Percentiles rank a stretch among this genome's conserved stretches.
Conservation (phyloP, 2,329 filamentous ascomycete species). For the Diaporthe sp. region DNA sequence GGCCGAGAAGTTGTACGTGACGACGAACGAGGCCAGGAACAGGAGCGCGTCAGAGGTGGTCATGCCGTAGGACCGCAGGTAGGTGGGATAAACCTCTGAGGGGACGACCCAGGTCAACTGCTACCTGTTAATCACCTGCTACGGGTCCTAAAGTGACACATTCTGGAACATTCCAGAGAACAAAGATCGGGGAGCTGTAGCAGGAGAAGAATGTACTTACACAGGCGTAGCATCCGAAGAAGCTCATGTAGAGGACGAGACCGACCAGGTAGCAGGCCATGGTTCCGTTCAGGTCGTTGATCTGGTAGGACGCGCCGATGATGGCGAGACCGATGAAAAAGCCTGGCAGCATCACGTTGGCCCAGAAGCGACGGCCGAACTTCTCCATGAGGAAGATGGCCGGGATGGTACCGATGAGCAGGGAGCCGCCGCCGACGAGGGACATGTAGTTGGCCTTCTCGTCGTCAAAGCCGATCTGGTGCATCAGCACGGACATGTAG, state of each 20-base stretch:
- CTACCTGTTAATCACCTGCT: too few relatives aligned
- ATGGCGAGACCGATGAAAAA: slow-evolving; percentile 79
- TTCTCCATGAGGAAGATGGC: slow-evolving; percentile 79
- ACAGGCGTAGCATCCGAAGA: slow-evolving; percentile 76
- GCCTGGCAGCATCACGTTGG: slow-evolving; percentile 77
- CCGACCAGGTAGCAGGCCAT: slow-evolving; percentile 75
- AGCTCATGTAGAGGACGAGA: slow-evolving; percentile 76
- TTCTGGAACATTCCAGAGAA: too few relatives aligned
- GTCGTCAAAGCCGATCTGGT: slow-evolving; percentile 74
- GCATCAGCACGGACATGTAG: slow-evolving; percentile 78
- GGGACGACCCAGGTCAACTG: slow-evolving; percentile 78
- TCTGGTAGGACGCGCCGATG: slow-evolving; percentile 74
- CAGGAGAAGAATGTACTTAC: too few relatives aligned
- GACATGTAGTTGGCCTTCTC: slow-evolving; percentile 79
- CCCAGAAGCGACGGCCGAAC: slow-evolving; percentile 81
- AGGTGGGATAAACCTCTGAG: slow-evolving; percentile 79
- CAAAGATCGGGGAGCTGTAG: too few relatives aligned
- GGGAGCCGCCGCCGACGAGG: slow-evolving; percentile 75
- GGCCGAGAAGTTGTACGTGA: slow-evolving; percentile 80
- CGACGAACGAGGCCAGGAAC: slow-evolving; percentile 79
- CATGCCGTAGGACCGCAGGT: slow-evolving; percentile 81
- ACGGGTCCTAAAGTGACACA: too few relatives aligned
- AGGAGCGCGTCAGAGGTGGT: slow-evolving; percentile 76
- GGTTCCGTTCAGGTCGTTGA: slow-evolving; percentile 62
- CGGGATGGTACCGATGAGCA: slow-evolving; percentile 76